Conservation (phyloP, 2,329 filamentous ascomycete species). For the Sporothrix brunneoviolacea region DNA sequence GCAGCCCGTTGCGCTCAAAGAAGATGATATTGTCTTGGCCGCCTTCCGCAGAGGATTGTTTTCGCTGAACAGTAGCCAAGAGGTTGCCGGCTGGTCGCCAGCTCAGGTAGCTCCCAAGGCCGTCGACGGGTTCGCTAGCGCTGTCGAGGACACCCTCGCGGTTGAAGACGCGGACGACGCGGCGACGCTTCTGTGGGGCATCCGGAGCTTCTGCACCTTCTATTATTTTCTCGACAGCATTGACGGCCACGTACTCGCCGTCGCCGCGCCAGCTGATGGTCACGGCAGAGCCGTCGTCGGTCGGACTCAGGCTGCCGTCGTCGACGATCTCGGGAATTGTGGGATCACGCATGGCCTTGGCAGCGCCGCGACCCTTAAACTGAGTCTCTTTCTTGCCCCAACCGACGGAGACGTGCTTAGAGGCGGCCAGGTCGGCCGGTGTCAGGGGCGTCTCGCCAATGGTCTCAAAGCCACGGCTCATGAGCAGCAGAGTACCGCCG, state of each 20-base stretch:
- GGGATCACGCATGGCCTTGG: slow-evolving; percentile 79
- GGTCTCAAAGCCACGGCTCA: slow-evolving; percentile 86
- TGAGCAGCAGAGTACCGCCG: slow-evolving; percentile 73
- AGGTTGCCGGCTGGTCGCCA: slow-evolving; percentile 90
- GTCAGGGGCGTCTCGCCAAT: slow-evolving; percentile 68
- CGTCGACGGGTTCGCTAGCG: slow-evolving; percentile 90
- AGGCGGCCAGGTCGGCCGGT: slow-evolving; percentile 73
- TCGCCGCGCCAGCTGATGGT: slow-evolving; percentile 92
- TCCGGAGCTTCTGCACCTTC: slow-evolving; percentile 19
- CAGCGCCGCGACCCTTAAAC: slow-evolving; percentile 87
- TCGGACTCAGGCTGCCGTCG: slow-evolving; percentile 64
- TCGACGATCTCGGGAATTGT: slow-evolving; percentile 92
- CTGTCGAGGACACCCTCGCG: slow-evolving; percentile 87
- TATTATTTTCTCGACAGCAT: slow-evolving; percentile 53
- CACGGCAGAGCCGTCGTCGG: slow-evolving; percentile 60
- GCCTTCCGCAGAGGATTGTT: slow-evolving; percentile 23
- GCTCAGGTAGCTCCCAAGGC: slow-evolving; percentile 77
- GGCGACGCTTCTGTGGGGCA: slow-evolving; percentile 43
- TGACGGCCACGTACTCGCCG: slow-evolving; percentile 83
- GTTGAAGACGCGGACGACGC: slow-evolving; percentile 83
- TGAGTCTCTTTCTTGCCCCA: slow-evolving; percentile 99
- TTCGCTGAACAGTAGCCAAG: slow-evolving; percentile 74
- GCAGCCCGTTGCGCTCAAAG: slow-evolving; percentile 93
- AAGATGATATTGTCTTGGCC: slow-evolving; percentile 73
- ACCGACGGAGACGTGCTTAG: slow-evolving; percentile 89